These are phyloP conservation scores for Fusarium pseudonygamai DNA, from an alignment of 2,329 filamentous ascomycete species.

Conservation along the genomic window DNA sequence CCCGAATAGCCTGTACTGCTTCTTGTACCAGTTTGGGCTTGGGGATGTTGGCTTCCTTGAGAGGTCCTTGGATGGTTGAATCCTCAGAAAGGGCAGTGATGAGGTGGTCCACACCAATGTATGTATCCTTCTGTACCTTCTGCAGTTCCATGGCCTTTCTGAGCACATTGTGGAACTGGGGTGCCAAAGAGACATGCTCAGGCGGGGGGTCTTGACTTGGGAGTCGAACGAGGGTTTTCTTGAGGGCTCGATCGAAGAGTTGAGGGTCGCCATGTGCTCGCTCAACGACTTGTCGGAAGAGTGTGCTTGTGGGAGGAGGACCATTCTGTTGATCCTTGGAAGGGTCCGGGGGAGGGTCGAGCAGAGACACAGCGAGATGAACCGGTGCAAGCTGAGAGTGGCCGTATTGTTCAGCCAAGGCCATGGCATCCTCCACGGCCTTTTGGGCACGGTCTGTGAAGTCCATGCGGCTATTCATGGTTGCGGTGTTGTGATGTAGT, in stretches of 20 bases:
- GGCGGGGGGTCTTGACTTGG: slow-evolving; percentile 96
- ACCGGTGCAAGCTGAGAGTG: slow-evolving; percentile 92
- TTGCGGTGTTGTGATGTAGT: slow-evolving; percentile 43
- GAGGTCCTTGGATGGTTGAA: slow-evolving; percentile 71
- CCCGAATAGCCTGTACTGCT: slow-evolving; percentile 90
- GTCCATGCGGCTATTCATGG: slow-evolving; percentile 81
- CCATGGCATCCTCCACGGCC: slow-evolving; percentile 88
- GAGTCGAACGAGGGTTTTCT: slow-evolving; percentile 89
- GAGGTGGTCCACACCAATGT: slow-evolving; percentile 92
- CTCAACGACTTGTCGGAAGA: slow-evolving; percentile 95
- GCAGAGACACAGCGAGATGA: slow-evolving; percentile 85
- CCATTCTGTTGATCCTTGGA: slow-evolving; percentile 87
- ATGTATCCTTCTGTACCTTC: slow-evolving; percentile 97
- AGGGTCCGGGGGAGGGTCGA: slow-evolving; percentile 78
- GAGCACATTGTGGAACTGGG: slow-evolving; percentile 82
- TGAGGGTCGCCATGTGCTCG: slow-evolving; percentile 93
- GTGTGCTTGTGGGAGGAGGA: slow-evolving; percentile 72
- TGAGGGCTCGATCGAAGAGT: slow-evolving; percentile 85
- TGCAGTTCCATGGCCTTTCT: slow-evolving; percentile 88
- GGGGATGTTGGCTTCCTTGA: slow-evolving; percentile 89
- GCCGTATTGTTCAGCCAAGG: slow-evolving; percentile 86
- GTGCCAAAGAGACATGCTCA: slow-evolving; percentile 84
- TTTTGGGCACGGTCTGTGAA: slow-evolving; percentile 95
- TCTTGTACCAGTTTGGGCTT: slow-evolving; percentile 90
- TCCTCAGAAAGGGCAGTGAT: slow-evolving; percentile 89